phyloP scores from a whole-genome alignment of 768 basidiomycete genomes.

The Pleurotus salmoneostramineus region DNA sequence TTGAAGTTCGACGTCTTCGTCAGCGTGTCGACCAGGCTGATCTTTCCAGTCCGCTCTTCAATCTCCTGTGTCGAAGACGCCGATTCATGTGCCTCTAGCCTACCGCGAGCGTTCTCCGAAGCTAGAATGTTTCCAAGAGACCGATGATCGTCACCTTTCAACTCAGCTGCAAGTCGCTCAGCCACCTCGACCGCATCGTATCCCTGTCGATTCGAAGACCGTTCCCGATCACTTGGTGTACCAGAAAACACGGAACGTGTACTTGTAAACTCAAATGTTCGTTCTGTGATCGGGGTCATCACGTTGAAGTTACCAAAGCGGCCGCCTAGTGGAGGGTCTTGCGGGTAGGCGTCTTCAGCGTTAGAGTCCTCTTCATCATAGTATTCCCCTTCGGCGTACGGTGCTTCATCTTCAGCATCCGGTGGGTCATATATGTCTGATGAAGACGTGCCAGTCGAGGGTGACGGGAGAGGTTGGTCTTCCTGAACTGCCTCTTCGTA shows the following conservation, averaged over 20 bases:
- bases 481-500: constrained; percentile 31
- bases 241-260: constrained; percentile 35
- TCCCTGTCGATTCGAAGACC: constrained; percentile 25
- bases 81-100: constrained; percentile 5
- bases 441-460: constrained; percentile 1
- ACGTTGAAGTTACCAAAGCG: constrained; percentile 82
- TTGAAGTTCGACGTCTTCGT: constrained; percentile 60
- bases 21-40: constrained; percentile 64
- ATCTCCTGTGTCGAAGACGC: constrained; percentile 23
- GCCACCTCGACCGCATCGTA: constrained; percentile 49
- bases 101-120: constrained; percentile 6
- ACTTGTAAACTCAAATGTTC: constrained; percentile 79
- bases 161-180: constrained; percentile 48
- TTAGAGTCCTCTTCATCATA: constrained; percentile 15
- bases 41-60: constrained; percentile 59
- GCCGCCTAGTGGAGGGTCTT: constrained; percentile 59
- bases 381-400: constrained; percentile 17
- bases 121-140: constrained; percentile 15
- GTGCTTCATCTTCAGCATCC: constrained; percentile 17
- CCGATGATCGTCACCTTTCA: constrained; percentile 29
- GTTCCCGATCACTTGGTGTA: constrained; percentile 36
- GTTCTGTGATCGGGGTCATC: constrained; percentile 97
- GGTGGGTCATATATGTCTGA: constrained; percentile 6
- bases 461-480: constrained; percentile 2
- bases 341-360: constrained; percentile 21